Evolutionary conservation across 495 filamentous ascomycete species (phyloP).

Genomic region (Bacidia gigantensis): DNA sequence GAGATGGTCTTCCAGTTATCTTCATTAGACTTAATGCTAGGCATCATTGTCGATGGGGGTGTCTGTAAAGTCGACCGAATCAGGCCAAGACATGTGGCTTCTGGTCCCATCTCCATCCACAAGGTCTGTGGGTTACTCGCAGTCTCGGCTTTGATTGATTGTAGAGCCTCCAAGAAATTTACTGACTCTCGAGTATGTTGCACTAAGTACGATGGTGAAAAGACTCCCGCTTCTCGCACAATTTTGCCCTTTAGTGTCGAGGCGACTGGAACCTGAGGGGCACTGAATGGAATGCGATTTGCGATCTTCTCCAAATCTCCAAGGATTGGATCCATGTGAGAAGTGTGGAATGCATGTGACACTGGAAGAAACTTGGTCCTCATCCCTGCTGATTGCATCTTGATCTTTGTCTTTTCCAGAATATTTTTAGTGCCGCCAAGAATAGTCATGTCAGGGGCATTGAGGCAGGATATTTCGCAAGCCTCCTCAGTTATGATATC

Average conservation of each 20-base stretch:
- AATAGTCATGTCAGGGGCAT: slow-evolving; percentile 20
- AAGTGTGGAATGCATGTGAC: slow-evolving; percentile 69
- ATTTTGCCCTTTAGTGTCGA: slow-evolving; percentile 53
- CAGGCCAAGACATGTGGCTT: slow-evolving; percentile 14
- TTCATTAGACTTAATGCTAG: slow-evolving; percentile 20
- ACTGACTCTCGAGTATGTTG: slow-evolving; percentile 16
- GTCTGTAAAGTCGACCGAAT: slow-evolving; percentile 34
- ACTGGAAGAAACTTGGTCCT: slow-evolving; percentile 46
- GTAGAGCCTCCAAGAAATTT: slow-evolving; percentile 14
- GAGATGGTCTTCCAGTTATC: neutral
- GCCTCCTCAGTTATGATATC: neutral
- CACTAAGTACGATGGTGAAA: slow-evolving; percentile 11
- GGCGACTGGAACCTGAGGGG: slow-evolving; percentile 49
- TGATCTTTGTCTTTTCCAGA: slow-evolving; percentile 36
- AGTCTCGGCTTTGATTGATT: slow-evolving; percentile 1
- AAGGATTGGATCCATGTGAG: slow-evolving; percentile 64
- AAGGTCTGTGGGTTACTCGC: slow-evolving; percentile 4
- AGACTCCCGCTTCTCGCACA: slow-evolving; percentile 20
- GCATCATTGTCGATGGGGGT: slow-evolving; percentile 3
- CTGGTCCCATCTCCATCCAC: slow-evolving; percentile 17
- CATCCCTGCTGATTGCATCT: slow-evolving; percentile 30
- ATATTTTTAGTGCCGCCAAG: slow-evolving; percentile 9
- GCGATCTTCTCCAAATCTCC: slow-evolving; percentile 48
- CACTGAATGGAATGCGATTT: slow-evolving; percentile 40
- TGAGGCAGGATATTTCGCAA: slow-evolving; percentile 26